Conservation (phyloP, 140 eudicot genomes). For the Ambrosia hybrid region DNA sequence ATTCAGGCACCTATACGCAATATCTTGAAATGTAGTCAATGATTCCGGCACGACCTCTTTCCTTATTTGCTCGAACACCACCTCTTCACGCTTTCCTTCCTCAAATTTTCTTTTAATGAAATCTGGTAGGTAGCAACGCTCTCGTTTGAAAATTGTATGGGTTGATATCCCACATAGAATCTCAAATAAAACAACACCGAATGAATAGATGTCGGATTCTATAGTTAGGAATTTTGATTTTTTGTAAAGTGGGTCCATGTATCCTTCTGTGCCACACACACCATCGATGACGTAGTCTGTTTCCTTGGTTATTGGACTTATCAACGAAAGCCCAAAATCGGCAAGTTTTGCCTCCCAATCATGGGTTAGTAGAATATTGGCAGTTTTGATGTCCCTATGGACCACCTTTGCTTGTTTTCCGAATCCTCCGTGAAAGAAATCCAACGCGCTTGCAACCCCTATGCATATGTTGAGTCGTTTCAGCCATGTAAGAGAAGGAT, state of each 20-base stretch:
- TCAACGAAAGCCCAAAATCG: not conserved
- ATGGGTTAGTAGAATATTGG: not conserved
- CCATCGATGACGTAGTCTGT: not conserved
- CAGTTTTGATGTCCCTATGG: not conserved
- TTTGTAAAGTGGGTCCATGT: too few relatives aligned
- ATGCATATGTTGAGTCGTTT: not conserved
- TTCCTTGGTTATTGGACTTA: not conserved
- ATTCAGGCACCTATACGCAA: not conserved
- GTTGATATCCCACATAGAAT: not conserved
- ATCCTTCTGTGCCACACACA: too few relatives aligned
- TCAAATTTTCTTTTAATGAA: not conserved
- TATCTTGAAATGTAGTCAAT: not conserved
- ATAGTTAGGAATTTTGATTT: not conserved
- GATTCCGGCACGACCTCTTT: too few relatives aligned
- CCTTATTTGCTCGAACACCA: too few relatives aligned
- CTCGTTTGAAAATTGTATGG: not conserved
- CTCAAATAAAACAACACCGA: not conserved
- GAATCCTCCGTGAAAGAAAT: not conserved
- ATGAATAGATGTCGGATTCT: not conserved
- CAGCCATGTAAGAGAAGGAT: not conserved
- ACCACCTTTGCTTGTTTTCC: not conserved
- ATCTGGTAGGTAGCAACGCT: not conserved
- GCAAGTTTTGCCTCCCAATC: not conserved
- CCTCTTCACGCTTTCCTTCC: not conserved
- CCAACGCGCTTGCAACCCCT: not conserved